A percentile compares a stretch with the other conserved stretches of the same genome.
These are phyloP conservation scores for Strobilomyces echinocephalus DNA, from an alignment of 768 basidiomycete genomes.

Conservation along the genomic window DNA sequence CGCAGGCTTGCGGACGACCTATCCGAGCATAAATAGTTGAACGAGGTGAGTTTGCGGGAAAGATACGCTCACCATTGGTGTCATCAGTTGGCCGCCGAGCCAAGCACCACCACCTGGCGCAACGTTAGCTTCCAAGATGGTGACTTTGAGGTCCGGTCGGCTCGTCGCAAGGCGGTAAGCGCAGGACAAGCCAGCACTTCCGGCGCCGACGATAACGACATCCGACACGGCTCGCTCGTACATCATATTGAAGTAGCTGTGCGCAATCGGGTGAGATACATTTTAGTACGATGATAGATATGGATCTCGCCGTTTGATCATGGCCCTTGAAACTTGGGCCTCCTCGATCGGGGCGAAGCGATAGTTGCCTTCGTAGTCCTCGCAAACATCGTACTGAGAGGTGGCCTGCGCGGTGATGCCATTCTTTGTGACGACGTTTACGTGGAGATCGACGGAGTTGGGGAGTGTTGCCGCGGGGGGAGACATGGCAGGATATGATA, in stretches of 20 bases:
- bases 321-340: slow-evolving; percentile 69
- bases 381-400: slow-evolving; percentile 21
- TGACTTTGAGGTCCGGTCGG: slow-evolving; percentile 62
- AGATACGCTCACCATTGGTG: slow-evolving; percentile 55
- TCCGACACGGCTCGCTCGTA: slow-evolving; percentile 73
- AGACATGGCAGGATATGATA: slow-evolving; percentile 26
- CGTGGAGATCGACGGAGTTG: slow-evolving; percentile 15
- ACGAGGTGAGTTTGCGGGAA: background rate
- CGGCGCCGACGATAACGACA: slow-evolving; percentile 72
- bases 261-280: slow-evolving; percentile 2
- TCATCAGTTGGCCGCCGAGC: slow-evolving; percentile 78
- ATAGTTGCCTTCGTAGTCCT: slow-evolving; percentile 55
- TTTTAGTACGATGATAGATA: background rate
- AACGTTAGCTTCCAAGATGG: slow-evolving; percentile 73
- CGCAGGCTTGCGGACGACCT: slow-evolving; percentile 77
- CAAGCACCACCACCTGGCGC: slow-evolving; percentile 76
- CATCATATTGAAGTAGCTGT: slow-evolving; percentile 69
- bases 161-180: slow-evolving; percentile 67
- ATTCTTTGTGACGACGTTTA: slow-evolving; percentile 24
- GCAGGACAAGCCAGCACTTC: slow-evolving; percentile 64
- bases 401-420: slow-evolving; percentile 3
- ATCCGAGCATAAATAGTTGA: background rate
- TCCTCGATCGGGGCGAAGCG: slow-evolving; percentile 71
- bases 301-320: slow-evolving; percentile 57
- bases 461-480: slow-evolving; percentile 34